Base-by-base conservation (phyloP, 2,329 filamentous ascomycete species). In the Hysterium pulicare region DNA sequence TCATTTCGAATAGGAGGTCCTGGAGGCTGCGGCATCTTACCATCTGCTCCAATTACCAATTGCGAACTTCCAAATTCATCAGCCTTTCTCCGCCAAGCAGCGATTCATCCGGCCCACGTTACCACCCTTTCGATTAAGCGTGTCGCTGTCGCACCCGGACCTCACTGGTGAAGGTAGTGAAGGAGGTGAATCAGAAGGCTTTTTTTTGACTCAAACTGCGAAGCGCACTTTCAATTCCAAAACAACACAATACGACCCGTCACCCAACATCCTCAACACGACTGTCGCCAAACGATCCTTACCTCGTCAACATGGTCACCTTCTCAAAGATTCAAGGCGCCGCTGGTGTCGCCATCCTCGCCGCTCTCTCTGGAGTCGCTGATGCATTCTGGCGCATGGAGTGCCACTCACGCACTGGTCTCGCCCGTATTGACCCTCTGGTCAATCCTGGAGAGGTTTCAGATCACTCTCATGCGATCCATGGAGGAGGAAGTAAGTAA, bases 371-470 rank as follows among this genome's bases (percentile, higher is more conserved):
- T 13, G 60, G 62, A 36, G 56, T 62, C 19, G 58, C 80, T 33
- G 81, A 85, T 54, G 83, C 83, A 41, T 85, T 87, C 59, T 77
- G 87, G 61, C 82, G 78, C 57, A 87, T 88, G 73, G 79, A 80
- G 60, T 83, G 82, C 58, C 73, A 80, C 51, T 74, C 77, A 32
- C 78, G 83, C 55, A 73, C 83, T 53, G 78, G 77, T 37, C 71
- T 74, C 38, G 79, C 78, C 53, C 81, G 78, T 41, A 67, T 60
- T 68, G 89, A 61, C 73, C 68, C 57, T 33, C 59, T 67, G 30
- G 61, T 66, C 36, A 54, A 62, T 42, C 49, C 50, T 3, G 61
- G 56, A 24, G 38, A 49, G 11, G 49, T 59, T 26, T 58, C 61
- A 4, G 53, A 46, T 20, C 62, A 67, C 49, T 53, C 47, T 19